Base-by-base conservation (phyloP, 2,329 filamentous ascomycete genomes). In the Talaromyces rugulosus region DNA sequence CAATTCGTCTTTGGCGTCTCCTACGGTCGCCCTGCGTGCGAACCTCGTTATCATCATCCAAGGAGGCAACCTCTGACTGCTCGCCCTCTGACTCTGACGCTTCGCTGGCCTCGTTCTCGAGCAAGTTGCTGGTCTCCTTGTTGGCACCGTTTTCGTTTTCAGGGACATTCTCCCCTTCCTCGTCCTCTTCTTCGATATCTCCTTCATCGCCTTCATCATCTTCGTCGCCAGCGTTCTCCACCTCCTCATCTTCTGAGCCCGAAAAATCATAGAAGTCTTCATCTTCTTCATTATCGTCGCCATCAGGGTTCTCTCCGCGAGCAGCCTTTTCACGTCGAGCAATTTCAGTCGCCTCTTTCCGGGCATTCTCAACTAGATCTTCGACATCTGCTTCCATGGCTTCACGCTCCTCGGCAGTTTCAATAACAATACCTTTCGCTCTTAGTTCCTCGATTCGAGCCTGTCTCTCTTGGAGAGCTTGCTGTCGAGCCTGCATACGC, bases 401-500 rank as follows among this genome's bases (percentile, higher is more conserved):
- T 71, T 93, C 90, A 23, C 91, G 87, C 74, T 99, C 93, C 75
- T 97, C 94, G 2, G 88, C 86, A 0, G 91, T 96, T 73, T 93
- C 89, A 18, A 98, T 82, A 28, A 89, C 80, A 30, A 97, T 83
- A 7, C 95, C 95, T 75, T 90, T 92, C 11, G 89, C 88, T 69
- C 85, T 87, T 47, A 99, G 83, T 67, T 88, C 83, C 61, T 91
- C 87, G 23, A 98, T 83, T 60, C 89, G 89, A 67, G 91, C 88
- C 63, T 91, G 86, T 59, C 91, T 87, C 73, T 95, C 92, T 50
- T 85, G 77, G 63, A 87, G 87, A 52, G 92, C 93, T 75, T 99
- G 95, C 63, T 89, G 83, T 52, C 91, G 87, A 5, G 92, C 92
- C 64, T 88, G 87, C 66, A 86, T 84, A 42, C 89, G 82, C 7